Conservation (phyloP, 2,329 filamentous ascomycete species). For the Rhytidhysteron rufulum region DNA sequence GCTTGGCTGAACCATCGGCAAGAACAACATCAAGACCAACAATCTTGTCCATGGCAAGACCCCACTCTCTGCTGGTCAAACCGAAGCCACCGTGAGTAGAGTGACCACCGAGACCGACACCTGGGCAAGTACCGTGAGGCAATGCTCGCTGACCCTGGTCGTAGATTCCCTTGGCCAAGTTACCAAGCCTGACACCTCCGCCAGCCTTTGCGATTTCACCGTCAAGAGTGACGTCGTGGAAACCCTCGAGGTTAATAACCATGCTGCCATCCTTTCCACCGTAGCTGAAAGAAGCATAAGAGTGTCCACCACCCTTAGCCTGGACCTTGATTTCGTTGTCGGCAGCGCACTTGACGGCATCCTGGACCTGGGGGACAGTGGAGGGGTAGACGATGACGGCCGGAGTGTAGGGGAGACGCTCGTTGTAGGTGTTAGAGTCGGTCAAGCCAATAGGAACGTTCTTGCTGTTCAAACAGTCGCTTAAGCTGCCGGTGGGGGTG, state of each 20-base stretch:
- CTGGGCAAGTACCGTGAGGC: conserved; percentile 52
- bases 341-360: conserved; percentile 55
- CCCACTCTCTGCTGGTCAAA: conserved; percentile 32
- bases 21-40: conserved; percentile 35
- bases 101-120: conserved; percentile 35
- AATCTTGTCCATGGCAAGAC: conserved; percentile 33
- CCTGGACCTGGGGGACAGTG: conserved; percentile 52
- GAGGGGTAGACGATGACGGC: conserved; percentile 55
- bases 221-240: conserved; percentile 44
- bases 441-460: conserved; percentile 21
- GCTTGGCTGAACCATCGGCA: conserved; percentile 35
- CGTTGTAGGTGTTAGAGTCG: conserved; percentile 29
- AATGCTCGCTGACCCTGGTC: conserved; percentile 39
- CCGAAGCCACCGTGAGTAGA: conserved; percentile 35
- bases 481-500: conserved; percentile 8
- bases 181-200: conserved; percentile 48
- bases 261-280: conserved; percentile 49
- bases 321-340: conserved; percentile 53
- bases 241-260: conserved; percentile 45
- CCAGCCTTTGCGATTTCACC: conserved; percentile 44
- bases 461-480: conserved; percentile 29
- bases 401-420: conserved; percentile 41
- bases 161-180: conserved; percentile 31
- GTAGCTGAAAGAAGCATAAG: conserved; percentile 52
- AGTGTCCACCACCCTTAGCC: conserved; percentile 62